Conservation (phyloP, 1,139 yeast species). For the Arxiozyma slooffiae region DNA sequence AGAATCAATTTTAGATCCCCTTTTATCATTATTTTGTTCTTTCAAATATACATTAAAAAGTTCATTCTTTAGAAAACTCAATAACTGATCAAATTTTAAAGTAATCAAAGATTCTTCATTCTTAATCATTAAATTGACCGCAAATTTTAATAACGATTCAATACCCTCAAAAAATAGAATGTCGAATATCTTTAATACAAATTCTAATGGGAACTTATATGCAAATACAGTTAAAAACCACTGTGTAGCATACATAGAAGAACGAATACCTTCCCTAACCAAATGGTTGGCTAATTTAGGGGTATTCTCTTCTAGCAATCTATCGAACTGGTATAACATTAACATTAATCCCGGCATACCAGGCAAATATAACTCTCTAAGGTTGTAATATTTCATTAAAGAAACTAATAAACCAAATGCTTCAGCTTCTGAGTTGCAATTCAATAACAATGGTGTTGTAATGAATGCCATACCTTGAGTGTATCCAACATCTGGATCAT, state of each 20-base stretch:
- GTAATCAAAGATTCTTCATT: conserved; percentile 52
- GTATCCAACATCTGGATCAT: conserved; percentile 90
- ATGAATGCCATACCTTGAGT: conserved; percentile 97
- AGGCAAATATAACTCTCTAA: conserved; percentile 68
- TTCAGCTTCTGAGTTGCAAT: conserved; percentile 65
- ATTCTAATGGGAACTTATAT: conserved; percentile 72
- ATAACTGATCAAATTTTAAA: conserved; percentile 60
- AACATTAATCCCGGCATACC: conserved; percentile 92
- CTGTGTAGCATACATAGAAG: conserved; percentile 94
- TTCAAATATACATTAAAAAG: conserved; percentile 54
- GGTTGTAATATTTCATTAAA: conserved; percentile 73
- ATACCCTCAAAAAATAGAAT: conserved; percentile 86
- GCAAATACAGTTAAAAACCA: conserved; percentile 98
- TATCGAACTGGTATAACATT: conserved; percentile 78
- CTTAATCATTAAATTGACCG: conserved; percentile 65
- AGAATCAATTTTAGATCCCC: neutral
- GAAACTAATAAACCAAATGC: conserved; percentile 73
- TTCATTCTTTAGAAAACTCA: conserved; percentile 68
- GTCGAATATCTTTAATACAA: conserved; percentile 81
- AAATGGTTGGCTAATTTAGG: conserved; percentile 58
- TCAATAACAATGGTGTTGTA: conserved; percentile 72
- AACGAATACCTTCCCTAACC: conserved; percentile 73
- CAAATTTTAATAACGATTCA: conserved; percentile 76
- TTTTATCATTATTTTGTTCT: conserved; percentile 8
- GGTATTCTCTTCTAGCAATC: conserved; percentile 49